Conservation (phyloP, 441 rosid genomes). For the Manihot esculenta region DNA sequence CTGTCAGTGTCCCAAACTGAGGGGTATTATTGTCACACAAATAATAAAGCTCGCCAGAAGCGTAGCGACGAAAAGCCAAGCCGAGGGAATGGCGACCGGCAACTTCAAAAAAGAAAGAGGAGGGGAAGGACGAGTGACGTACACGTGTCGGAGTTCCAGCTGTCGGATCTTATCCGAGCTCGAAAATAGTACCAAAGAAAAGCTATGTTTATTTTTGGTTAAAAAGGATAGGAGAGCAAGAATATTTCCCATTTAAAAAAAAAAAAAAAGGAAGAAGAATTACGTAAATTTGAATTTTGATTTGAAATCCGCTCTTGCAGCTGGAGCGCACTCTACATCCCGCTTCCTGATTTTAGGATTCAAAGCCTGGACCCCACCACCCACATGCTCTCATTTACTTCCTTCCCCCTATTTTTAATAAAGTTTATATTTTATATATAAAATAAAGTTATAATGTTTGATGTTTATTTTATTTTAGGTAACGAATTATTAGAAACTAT, state of each 20-base stretch:
- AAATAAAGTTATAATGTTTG: no score
- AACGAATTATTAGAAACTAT: no score
- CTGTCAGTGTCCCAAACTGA: not conserved
- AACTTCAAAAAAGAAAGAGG: not conserved
- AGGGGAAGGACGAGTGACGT: conserved; percentile 5
- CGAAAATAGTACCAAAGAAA: not conserved
- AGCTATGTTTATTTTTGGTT: no score
- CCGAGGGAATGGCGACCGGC: conserved; percentile 16
- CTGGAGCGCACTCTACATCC: conserved; percentile 44
- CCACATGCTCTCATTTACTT: conserved; percentile 18
- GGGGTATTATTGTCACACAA: conserved; percentile 15
- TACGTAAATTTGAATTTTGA: conserved; percentile 30
- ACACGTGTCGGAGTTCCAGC: conserved; percentile 45
- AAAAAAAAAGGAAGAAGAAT: not conserved
- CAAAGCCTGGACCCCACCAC: conserved; percentile 31
- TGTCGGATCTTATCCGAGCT: conserved; percentile 46
- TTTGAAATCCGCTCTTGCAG: conserved; percentile 44
- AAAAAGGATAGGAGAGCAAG: no score
- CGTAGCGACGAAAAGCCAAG: not conserved
- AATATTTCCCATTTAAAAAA: not conserved
- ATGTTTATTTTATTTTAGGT: no score
- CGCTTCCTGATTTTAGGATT: conserved; percentile 34
- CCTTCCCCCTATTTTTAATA: not conserved
- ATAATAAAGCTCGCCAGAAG: no score
- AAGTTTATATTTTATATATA: no score